Percentiles rank a stretch among this genome's conserved stretches.
Conservation (phyloP, 2,329 filamentous ascomycete species). For the Hymenoscyphus infarciens region DNA sequence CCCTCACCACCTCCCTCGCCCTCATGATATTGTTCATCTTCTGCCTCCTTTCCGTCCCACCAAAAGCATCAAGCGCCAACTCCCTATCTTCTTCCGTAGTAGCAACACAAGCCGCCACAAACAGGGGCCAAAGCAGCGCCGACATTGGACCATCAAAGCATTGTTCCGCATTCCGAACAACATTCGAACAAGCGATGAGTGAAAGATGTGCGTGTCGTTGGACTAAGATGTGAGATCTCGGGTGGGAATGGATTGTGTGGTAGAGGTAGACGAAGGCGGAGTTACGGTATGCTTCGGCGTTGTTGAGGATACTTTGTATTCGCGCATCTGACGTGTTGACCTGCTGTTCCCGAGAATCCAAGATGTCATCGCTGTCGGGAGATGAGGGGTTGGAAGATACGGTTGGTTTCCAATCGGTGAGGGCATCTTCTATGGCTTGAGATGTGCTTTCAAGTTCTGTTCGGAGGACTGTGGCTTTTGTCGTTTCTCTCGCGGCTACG, state of each 20-base stretch:
- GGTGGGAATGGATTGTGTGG: conserved; percentile 40
- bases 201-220: conserved; percentile 51
- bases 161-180: conserved; percentile 44
- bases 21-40: conserved; percentile 64
- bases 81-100: conserved; percentile 46
- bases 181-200: conserved; percentile 52
- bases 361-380: not conserved
- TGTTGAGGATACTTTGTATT: conserved; percentile 39
- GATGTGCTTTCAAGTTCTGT: conserved; percentile 39
- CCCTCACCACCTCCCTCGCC: conserved; percentile 57
- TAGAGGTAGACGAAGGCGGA: conserved; percentile 46
- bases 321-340: conserved; percentile 16
- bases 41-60: conserved; percentile 52
- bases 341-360: conserved; percentile 9
- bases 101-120: conserved; percentile 61
- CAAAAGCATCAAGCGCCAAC: conserved; percentile 50
- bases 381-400: conserved; percentile 39
- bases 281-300: conserved; percentile 50
- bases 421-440: conserved; percentile 52
- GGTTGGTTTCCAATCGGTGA: conserved; percentile 53
- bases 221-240: conserved; percentile 47
- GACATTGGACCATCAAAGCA: conserved; percentile 52
- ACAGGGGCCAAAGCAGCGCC: conserved; percentile 61
- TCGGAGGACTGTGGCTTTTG: conserved; percentile 29
- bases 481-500: conserved; percentile 38